Conservation (phyloP, 257 asterid genomes). For the Lithospermum erythrorhizon region DNA sequence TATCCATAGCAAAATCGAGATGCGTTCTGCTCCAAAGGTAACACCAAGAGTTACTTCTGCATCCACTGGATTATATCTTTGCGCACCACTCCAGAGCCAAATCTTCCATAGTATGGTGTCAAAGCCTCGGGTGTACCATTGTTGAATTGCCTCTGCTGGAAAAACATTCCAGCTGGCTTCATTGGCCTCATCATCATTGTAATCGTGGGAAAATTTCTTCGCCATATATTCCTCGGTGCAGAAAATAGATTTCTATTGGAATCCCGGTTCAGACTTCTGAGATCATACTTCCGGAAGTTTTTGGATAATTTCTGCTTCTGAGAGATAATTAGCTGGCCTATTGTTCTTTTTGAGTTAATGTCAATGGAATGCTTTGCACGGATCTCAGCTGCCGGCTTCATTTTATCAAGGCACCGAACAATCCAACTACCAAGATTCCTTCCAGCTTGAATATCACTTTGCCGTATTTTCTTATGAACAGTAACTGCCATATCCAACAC, state of each 20-base stretch:
- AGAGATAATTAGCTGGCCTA: slow-evolving; percentile 25
- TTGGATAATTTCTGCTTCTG: slow-evolving; percentile 17
- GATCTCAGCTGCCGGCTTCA: slow-evolving; percentile 84
- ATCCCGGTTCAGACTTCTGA: slow-evolving; percentile 24
- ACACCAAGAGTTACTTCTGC: not conserved
- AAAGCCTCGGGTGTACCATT: slow-evolving; percentile 22
- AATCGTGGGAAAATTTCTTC: slow-evolving; percentile 38
- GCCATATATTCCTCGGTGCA: slow-evolving; percentile 36
- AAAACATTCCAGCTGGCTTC: slow-evolving; percentile 34
- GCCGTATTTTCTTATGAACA: slow-evolving; percentile 63
- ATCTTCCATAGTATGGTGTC: slow-evolving; percentile 15
- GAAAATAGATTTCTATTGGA: slow-evolving; percentile 55
- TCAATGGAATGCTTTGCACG: slow-evolving; percentile 30
- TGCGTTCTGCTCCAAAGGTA: not conserved
- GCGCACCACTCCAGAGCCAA: slow-evolving; percentile 38
- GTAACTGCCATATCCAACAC: slow-evolving; percentile 63
- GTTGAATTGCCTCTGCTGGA: slow-evolving; percentile 48
- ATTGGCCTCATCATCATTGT: slow-evolving; percentile 39
- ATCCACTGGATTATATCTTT: slow-evolving; percentile 58
- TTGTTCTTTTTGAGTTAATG: slow-evolving; percentile 12
- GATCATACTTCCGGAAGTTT: slow-evolving; percentile 17
- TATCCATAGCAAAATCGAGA: not conserved
- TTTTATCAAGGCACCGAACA: slow-evolving; percentile 68
- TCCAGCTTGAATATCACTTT: slow-evolving; percentile 84
- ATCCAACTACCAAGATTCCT: slow-evolving; percentile 76